These are phyloP conservation scores for Pyrus bretschneideri DNA, from an alignment of 306 rosid genomes.

Conservation along the genomic window DNA sequence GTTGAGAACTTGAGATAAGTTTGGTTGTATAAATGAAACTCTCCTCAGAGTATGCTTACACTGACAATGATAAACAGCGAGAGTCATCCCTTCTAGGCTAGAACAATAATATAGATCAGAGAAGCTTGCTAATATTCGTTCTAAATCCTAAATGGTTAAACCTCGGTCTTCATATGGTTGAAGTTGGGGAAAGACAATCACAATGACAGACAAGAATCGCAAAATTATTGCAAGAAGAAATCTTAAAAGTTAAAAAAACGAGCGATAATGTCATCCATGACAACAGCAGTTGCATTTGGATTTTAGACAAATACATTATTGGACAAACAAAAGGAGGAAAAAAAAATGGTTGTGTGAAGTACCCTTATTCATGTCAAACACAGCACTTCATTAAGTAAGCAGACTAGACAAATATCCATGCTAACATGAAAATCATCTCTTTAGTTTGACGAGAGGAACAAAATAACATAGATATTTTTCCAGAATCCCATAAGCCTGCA, in stretches of 20 bases:
- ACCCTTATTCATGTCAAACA: constrained; percentile 36
- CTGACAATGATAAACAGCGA: background rate
- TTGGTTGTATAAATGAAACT: background rate
- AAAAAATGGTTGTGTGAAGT: constrained; percentile 22
- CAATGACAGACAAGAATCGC: background rate
- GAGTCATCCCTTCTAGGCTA: background rate
- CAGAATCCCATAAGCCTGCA: constrained; percentile 34
- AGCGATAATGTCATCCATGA: constrained; percentile 5
- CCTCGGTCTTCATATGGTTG: background rate
- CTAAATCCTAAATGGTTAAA: background rate
- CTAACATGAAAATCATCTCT: constrained; percentile 14
- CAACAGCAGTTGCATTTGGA: constrained; percentile 27
- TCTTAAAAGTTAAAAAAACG: background rate
- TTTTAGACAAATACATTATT: constrained; percentile 20
- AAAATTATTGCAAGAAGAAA: background rate
- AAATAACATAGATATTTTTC: constrained; percentile 12
- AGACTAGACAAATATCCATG: constrained; percentile 16
- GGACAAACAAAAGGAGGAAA: background rate
- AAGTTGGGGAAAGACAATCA: background rate
- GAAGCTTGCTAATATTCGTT: background rate
- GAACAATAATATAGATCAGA: background rate
- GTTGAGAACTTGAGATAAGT: no score
- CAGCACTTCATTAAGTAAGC: constrained; percentile 15
- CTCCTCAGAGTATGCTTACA: background rate
- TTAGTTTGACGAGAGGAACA: constrained; percentile 8